A percentile compares a stretch with the other conserved stretches of the same genome.
phyloP scores from a whole-genome alignment of 306 rosid genomes.

The Glycine soja region DNA sequence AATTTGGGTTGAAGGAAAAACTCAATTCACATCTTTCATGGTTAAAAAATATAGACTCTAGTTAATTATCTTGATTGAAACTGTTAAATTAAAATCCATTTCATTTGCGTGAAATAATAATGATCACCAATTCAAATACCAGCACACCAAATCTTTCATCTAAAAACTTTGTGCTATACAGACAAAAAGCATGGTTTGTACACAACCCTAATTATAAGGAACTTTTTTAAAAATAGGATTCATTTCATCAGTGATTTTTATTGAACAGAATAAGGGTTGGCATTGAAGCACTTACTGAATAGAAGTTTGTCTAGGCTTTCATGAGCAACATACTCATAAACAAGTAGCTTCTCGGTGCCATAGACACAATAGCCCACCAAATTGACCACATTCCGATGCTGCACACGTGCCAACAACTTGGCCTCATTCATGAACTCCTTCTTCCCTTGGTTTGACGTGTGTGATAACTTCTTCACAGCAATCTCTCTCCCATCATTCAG shows the following conservation, averaged over 20 bases:
- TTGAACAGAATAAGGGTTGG: not conserved
- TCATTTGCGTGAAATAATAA: not conserved
- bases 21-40: not conserved
- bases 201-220: not conserved
- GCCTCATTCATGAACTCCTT: slow-evolving; percentile 91
- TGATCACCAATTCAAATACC: not conserved
- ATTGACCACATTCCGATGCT: slow-evolving; percentile 92
- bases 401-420: slow-evolving; percentile 88
- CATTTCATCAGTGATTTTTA: slow-evolving; percentile 14
- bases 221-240: not conserved
- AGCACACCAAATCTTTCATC: not conserved
- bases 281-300: slow-evolving; percentile 72
- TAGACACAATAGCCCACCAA: slow-evolving; percentile 86
- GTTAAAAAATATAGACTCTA: not conserved
- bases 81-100: not conserved
- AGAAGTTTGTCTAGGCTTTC: slow-evolving; percentile 96
- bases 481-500: slow-evolving; percentile 85
- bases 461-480: slow-evolving; percentile 91
- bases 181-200: not conserved
- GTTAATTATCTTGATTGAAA: slow-evolving; percentile 9
- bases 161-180: not conserved
- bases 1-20: slow-evolving; percentile 12
- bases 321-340: slow-evolving; percentile 80
- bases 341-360: slow-evolving; percentile 82
- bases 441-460: slow-evolving; percentile 82